Evolutionary conservation across 176 grass and related monocot genomes (phyloP).

Genomic region (Secale cereale): DNA sequence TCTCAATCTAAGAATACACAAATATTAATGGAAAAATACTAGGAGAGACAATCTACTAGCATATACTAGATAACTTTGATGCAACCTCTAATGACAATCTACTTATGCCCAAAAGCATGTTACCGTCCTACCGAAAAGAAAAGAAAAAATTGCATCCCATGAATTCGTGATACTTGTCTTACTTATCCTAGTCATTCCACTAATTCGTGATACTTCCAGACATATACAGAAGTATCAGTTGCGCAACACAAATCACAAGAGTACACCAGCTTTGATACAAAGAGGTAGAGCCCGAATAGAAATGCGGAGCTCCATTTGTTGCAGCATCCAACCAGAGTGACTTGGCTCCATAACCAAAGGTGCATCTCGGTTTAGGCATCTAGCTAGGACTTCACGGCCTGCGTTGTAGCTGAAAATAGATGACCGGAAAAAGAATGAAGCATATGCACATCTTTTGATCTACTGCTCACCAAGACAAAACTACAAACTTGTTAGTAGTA

Average conservation of each 20-base stretch:
- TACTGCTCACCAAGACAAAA: background rate
- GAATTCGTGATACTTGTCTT: too few species aligned
- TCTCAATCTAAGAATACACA: too few species aligned
- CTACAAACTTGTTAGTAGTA: background rate
- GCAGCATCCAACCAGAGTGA: background rate
- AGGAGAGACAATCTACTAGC: too few species aligned
- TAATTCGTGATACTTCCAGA: too few species aligned
- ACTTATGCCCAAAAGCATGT: too few species aligned
- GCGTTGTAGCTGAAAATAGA: background rate
- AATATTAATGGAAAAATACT: too few species aligned
- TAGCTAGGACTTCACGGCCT: background rate
- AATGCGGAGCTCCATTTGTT: background rate
- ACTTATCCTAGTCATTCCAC: too few species aligned
- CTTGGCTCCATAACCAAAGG: background rate
- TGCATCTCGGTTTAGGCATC: background rate
- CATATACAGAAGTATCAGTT: background rate
- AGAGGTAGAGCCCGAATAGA: background rate
- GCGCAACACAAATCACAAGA: background rate
- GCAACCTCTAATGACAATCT: too few species aligned
- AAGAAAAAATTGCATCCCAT: too few species aligned
- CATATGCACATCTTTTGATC: background rate
- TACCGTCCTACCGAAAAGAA: too few species aligned
- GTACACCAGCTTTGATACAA: background rate
- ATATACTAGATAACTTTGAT: too few species aligned
- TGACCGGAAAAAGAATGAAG: background rate